Evolutionary conservation across 1,284 basidiomycete genomes (phyloP), one percentile per base, ranked within the genome.

Genomic region (Stygiomarasmius scandens): DNA sequence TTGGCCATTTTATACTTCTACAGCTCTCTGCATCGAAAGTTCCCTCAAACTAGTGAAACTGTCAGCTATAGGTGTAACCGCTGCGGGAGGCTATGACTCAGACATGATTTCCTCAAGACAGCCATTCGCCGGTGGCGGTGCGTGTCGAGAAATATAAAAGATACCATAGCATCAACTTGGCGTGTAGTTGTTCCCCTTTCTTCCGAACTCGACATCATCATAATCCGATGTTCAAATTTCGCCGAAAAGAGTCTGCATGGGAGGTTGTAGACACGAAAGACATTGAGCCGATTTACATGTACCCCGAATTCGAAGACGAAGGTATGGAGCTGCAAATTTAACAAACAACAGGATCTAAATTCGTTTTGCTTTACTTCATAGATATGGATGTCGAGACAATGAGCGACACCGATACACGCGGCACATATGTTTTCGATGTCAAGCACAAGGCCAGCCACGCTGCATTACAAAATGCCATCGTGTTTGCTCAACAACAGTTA

Each of bases 241-340:
- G 83, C 59, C 76, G 79, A 52, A 77, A 76, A 61, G 80, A 86
- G 64, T 71, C 72, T 10, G 81, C 86, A 41, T 92, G 90, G 90
- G 90, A 92, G 72, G 89, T 92, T 43, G 86, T 90, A 23, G 84
- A 84, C 58, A 83, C 77, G 65, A 82, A 80, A 64, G 70, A 74
- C 22, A 82, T 92, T 47, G 80, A 86, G 45, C 84, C 88, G 25
- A 80, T 90, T 11, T 76, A 81, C 16, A 82, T 81, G 68, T 87
- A 83, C 68, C 82, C 83, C 63, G 83, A 84, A 41, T 80, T 85
- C 57, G 85, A 88, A 67, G 84, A 84, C 49, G 78, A 61, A 25
- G 50, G 20, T 48, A 49, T 25, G n/a, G n/a, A 23, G 6, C 29
- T 32, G 5, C 12, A 32, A 6, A 32, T 12, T 32, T 12, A 32